These are phyloP conservation scores for Stachybotrys chlorohalonatus DNA, from an alignment of 2,329 filamentous ascomycete species.

Conservation along the genomic window DNA sequence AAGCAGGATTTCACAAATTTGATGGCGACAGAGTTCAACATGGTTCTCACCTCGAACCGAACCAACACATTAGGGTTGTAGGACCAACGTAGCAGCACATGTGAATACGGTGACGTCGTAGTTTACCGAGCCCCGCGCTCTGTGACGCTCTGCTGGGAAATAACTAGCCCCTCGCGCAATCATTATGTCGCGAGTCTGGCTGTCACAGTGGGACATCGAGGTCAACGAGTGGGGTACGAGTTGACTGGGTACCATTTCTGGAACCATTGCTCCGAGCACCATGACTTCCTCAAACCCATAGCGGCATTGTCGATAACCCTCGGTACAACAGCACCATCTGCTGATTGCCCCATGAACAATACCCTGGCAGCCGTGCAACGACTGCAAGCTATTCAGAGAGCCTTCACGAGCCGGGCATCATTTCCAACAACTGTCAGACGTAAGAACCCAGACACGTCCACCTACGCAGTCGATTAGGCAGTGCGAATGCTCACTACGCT, in stretches of 20 bases:
- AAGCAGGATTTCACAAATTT: no score
- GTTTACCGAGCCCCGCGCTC: background rate
- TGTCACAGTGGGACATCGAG: background rate
- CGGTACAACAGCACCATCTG: background rate
- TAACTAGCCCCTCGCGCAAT: no score
- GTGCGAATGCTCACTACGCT: background rate
- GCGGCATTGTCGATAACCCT: background rate
- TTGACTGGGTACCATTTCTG: background rate
- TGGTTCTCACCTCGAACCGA: no score
- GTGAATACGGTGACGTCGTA: background rate
- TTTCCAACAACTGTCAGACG: background rate
- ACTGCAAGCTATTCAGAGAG: constrained; percentile 13
- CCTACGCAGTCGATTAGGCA: no score
- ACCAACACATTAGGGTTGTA: no score
- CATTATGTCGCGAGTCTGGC: no score
- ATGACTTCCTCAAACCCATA: no score
- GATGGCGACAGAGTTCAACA: no score
- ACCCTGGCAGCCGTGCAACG: constrained; percentile 5
- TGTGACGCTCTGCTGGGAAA: background rate
- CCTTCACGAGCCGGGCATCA: background rate
- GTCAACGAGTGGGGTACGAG: background rate
- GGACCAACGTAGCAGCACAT: no score
- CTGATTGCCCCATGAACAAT: background rate
- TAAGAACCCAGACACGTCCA: background rate
- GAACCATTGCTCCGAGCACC: background rate